A percentile compares a stretch with the other conserved stretches of the same genome.
Evolutionary conservation across 2,329 filamentous ascomycete species (phyloP).

Genomic region (Colletotrichum nymphaeae): DNA sequence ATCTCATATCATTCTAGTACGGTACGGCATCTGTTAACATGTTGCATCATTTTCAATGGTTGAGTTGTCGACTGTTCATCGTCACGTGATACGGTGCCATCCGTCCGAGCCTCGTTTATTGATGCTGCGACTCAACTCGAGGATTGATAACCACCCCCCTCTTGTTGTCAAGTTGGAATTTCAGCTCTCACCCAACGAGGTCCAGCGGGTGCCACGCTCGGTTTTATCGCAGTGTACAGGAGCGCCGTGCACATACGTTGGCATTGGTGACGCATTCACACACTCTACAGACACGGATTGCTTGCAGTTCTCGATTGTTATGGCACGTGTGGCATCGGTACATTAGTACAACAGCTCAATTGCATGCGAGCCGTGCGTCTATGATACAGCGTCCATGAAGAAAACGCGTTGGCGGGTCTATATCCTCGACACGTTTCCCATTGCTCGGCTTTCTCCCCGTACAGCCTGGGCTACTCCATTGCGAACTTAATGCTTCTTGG

Average conservation of each 20-base stretch:
- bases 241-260: not conserved
- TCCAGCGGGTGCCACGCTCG: not conserved
- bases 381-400: conserved; percentile 34
- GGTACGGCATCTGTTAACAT: not conserved
- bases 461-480: conserved; percentile 31
- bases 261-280: not conserved
- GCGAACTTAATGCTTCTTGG: conserved; percentile 60
- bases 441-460: conserved; percentile 22
- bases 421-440: conserved; percentile 5
- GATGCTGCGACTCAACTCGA: not conserved
- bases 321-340: not conserved
- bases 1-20: not conserved
- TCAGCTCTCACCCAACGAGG: not conserved
- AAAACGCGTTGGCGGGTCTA: conserved; percentile 22
- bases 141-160: not conserved
- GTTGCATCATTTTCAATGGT: not conserved
- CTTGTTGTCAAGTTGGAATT: too few species aligned
- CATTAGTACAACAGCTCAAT: conserved; percentile 32
- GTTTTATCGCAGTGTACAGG: rapidly evolving
- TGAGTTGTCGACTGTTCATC: not conserved
- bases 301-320: not conserved
- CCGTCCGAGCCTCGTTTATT: not conserved
- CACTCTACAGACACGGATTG: not conserved
- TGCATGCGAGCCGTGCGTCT: conserved; percentile 36
- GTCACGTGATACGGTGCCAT: not conserved